These are phyloP conservation scores for Colletotrichum camelliae DNA, from an alignment of 2,329 filamentous ascomycete species.

Conservation along the genomic window DNA sequence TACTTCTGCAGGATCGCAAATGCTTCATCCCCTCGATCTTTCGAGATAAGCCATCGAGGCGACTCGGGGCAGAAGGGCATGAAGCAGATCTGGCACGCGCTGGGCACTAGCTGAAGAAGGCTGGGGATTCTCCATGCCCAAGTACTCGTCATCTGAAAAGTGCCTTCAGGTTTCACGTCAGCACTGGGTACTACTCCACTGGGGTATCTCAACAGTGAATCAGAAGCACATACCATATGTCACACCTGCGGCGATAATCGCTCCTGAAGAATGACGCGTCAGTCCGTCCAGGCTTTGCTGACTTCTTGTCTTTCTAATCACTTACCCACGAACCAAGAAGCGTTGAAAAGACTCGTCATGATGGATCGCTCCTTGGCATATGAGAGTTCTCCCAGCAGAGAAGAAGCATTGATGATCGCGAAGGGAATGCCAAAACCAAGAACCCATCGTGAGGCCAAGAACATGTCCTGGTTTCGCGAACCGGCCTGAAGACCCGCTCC, in stretches of 20 bases:
- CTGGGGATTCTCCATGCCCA: slow-evolving; percentile 19
- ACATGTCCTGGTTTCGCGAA: slow-evolving; percentile 44
- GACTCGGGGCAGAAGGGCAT: slow-evolving; percentile 41
- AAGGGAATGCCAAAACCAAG: slow-evolving; percentile 60
- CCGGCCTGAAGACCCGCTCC: slow-evolving; percentile 41
- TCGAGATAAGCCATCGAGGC: slow-evolving; percentile 36
- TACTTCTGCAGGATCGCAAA: slow-evolving; percentile 41
- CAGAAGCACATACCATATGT: not conserved
- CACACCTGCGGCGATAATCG: slow-evolving; percentile 5
- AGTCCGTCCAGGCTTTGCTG: not conserved
- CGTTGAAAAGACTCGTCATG: slow-evolving; percentile 56
- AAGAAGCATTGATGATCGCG: slow-evolving; percentile 55
- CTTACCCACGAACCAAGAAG: slow-evolving; percentile 17
- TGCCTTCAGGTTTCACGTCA: not conserved
- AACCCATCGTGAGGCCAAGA: slow-evolving; percentile 56
- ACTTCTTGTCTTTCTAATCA: not conserved
- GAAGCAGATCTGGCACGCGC: slow-evolving; percentile 28
- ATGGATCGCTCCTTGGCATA: slow-evolving; percentile 59
- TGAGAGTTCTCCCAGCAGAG: slow-evolving; percentile 56
- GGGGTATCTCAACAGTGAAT: not conserved
- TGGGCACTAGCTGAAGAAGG: slow-evolving; percentile 21
- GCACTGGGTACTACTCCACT: not conserved
- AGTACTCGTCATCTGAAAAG: slow-evolving; percentile 6
- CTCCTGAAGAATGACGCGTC: not conserved
- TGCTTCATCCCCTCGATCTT: slow-evolving; percentile 37